Base-by-base conservation (phyloP, 345 rosid species). In the Stellera chamaejasme region DNA sequence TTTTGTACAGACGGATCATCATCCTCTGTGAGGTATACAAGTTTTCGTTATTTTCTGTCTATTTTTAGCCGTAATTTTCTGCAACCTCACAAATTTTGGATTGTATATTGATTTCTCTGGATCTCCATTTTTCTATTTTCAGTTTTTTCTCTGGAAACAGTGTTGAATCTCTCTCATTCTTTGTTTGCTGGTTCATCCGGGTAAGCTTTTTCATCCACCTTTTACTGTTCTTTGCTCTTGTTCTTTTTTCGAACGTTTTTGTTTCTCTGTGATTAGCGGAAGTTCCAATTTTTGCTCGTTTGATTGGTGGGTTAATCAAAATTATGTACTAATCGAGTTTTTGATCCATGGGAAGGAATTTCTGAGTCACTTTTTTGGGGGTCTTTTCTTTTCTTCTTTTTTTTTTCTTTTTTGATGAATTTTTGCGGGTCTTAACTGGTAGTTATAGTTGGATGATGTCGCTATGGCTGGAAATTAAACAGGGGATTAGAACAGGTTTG, bases 1-100 rank as follows among this genome's bases (percentile, higher is more conserved):
- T 32, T 32, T 32, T 5, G 28, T 43, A 43, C 63, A 62, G 60
- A 62, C 50, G 69, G 66, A 62, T 65, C 54, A 62, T 65, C 54
- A 45, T 25, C 59, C 36, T 3, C 27, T 39, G 27, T 67, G 41
- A 53, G 66, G 66, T 72, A 58, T 73, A 64, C 62, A 75, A 56
- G 11, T 26, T 59, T 15, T 14, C 39, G 10, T 47, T 4, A 5
- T 13, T 11, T 25, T 16, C 48, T 11, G 32, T 44, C 66, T 64
- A 58, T 36, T 15, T 55, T 66, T 69, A 63, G 57, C 67, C 4
- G 13, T 54, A 43, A 61, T 46, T 65, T 56, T 50, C 43, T 10
- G 47, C 13, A 61, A 52, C 66, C 59, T 43, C 55, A 1, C 25
- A 52, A 28, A 47, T 61, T 32, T 19, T 39, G 13, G 36, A 28